Percentiles rank a stretch among this genome's conserved stretches.
phyloP scores from a whole-genome alignment of 148 eudicot genomes.

The Chenopodium suecicum region DNA sequence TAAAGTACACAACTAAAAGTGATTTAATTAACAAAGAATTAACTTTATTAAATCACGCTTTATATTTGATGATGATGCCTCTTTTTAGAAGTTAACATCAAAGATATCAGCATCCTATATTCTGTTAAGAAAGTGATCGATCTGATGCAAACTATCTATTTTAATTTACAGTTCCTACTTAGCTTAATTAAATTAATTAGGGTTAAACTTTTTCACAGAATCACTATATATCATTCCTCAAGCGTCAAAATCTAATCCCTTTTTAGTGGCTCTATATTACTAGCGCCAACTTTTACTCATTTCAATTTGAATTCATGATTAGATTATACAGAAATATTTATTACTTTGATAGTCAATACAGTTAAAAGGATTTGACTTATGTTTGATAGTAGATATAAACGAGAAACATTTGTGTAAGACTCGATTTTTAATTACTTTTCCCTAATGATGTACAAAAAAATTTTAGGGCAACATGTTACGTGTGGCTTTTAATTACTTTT shows the following conservation, averaged over 20 bases:
- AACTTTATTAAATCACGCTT: neutral
- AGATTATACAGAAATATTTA: neutral
- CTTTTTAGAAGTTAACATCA: neutral
- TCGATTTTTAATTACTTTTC: too few relatives aligned
- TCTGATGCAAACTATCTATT: neutral
- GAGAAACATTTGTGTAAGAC: too few relatives aligned
- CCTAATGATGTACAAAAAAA: too few relatives aligned
- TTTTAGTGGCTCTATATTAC: neutral
- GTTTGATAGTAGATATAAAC: too few relatives aligned
- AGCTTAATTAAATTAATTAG: neutral
- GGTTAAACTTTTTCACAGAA: neutral
- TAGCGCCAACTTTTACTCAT: neutral
- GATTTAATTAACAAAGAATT: too few relatives aligned
- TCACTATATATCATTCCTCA: neutral
- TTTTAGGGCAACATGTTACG: too few relatives aligned
- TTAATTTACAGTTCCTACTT: neutral
- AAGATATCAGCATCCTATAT: neutral
- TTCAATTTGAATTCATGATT: neutral
- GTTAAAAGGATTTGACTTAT: too few relatives aligned
- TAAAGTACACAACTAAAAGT: too few relatives aligned
- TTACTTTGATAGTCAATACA: too few relatives aligned
- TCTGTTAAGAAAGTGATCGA: neutral
- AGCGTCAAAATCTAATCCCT: neutral
- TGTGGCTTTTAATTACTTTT: too few relatives aligned
- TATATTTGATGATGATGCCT: neutral